Evolutionary conservation across 768 basidiomycete genomes (phyloP).

Genomic region (Pisolithus microcarpus): DNA sequence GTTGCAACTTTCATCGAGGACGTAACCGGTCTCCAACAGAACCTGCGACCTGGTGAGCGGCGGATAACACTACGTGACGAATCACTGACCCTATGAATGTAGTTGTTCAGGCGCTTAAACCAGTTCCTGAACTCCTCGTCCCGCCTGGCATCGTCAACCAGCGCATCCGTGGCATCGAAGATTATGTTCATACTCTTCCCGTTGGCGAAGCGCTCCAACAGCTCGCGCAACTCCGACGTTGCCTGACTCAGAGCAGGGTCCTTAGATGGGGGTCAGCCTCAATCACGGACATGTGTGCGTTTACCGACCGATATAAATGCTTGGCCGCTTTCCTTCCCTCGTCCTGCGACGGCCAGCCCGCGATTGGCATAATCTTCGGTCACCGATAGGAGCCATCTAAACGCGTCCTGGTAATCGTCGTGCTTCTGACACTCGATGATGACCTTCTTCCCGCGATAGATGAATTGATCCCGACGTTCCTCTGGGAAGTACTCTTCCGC

Average conservation of each 20-base stretch:
- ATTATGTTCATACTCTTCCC: slow-evolving; percentile 58
- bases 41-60: slow-evolving; percentile 31
- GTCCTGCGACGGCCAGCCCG: slow-evolving; percentile 34
- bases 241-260: slow-evolving; percentile 53
- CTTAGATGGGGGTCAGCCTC: slow-evolving; percentile 21
- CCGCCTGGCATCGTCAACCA: slow-evolving; percentile 66
- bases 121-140: slow-evolving; percentile 72
- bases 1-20: slow-evolving; percentile 73
- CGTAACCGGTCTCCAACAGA: slow-evolving; percentile 76
- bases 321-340: slow-evolving; percentile 23
- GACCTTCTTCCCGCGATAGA: slow-evolving; percentile 90
- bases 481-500: slow-evolving; percentile 83
- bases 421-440: slow-evolving; percentile 91
- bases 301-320: slow-evolving; percentile 9
- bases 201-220: slow-evolving; percentile 90
- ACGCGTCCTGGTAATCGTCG: slow-evolving; percentile 77
- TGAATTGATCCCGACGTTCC: slow-evolving; percentile 86
- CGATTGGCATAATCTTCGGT: slow-evolving; percentile 57
- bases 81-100: slow-evolving; percentile 51
- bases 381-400: slow-evolving; percentile 64
- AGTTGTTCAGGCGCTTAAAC: slow-evolving; percentile 59
- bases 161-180: slow-evolving; percentile 58
- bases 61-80: neutral
- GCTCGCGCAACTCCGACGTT: slow-evolving; percentile 58
- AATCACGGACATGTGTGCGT: slow-evolving; percentile 7